Evolutionary conservation across 495 filamentous ascomycete species (phyloP).

Genomic region (Penicillium egyptiacum): DNA sequence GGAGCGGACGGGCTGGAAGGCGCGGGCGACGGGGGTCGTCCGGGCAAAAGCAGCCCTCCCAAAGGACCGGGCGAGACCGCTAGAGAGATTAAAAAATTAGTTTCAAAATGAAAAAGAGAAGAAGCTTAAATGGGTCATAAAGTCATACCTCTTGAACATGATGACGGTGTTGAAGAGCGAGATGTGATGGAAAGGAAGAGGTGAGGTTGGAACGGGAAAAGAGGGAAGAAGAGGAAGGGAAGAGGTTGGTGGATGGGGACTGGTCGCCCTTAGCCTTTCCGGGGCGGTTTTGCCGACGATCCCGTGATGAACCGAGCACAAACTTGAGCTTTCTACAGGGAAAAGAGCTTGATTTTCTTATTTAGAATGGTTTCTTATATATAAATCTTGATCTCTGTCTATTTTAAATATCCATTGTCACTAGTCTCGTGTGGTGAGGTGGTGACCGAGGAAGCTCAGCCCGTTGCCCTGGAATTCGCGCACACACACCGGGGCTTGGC

Average conservation of each 20-base stretch:
- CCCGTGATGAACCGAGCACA: conserved; percentile 50
- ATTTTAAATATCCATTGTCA: conserved; percentile 3
- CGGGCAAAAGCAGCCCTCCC: conserved; percentile 74
- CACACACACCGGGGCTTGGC: conserved; percentile 46
- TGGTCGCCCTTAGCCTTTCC: conserved; percentile 47
- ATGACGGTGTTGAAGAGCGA: conserved; percentile 58
- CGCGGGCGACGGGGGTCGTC: conserved; percentile 65
- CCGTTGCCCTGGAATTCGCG: conserved; percentile 35
- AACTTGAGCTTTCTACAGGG: conserved; percentile 1
- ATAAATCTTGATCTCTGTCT: background rate
- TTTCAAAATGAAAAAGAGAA: conserved; percentile 43
- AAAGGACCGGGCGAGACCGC: conserved; percentile 77
- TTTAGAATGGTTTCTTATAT: background rate
- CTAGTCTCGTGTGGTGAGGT: background rate
- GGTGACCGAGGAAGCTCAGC: conserved; percentile 15
- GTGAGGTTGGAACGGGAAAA: conserved; percentile 38
- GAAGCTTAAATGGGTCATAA: conserved; percentile 40
- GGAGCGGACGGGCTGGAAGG: conserved; percentile 61
- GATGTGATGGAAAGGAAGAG: conserved; percentile 37
- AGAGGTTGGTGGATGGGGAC: conserved; percentile 48
- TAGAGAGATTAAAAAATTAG: conserved; percentile 41
- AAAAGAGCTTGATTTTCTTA: background rate
- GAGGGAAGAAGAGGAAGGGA: conserved; percentile 42
- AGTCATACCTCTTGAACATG: conserved; percentile 86
- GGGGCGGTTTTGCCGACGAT: conserved; percentile 53